phyloP scores from a whole-genome alignment of 176 grass and related monocot genomes.

The Lolium rigidum region DNA sequence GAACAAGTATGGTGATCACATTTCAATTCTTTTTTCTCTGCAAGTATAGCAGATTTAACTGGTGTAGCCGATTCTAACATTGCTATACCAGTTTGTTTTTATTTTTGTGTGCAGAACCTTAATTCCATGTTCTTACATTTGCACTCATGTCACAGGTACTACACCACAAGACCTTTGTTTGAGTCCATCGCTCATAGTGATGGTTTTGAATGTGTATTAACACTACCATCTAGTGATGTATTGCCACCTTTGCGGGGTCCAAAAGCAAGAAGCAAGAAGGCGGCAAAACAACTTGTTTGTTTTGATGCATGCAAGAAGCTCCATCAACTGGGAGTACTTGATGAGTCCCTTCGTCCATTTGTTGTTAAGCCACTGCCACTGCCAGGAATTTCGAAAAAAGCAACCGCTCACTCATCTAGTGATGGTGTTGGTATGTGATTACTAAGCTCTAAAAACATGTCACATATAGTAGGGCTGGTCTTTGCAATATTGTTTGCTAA shows the following conservation, averaged over 20 bases:
- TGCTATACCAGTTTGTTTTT: conserved; percentile 1
- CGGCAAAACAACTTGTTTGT: conserved; percentile 77
- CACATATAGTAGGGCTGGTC: not conserved
- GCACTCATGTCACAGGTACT: conserved; percentile 48
- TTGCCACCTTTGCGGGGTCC: conserved; percentile 65
- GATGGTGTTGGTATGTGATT: conserved; percentile 64
- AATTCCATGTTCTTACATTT: conserved; percentile 19
- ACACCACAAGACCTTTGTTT: conserved; percentile 59
- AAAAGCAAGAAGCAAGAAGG: conserved; percentile 60
- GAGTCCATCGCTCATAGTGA: conserved; percentile 45
- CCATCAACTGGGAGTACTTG: conserved; percentile 68
- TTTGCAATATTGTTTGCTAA: not conserved
- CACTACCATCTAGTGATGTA: conserved; percentile 66
- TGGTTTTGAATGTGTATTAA: conserved; percentile 64
- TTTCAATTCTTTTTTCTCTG: conserved; percentile 13
- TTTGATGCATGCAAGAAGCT: conserved; percentile 91
- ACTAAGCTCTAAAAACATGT: conserved; percentile 20
- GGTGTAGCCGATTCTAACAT: not conserved
- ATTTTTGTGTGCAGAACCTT: conserved; percentile 3
- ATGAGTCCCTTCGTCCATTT: conserved; percentile 63
- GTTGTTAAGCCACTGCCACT: conserved; percentile 33
- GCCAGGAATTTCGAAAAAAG: conserved; percentile 39
- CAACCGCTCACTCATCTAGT: conserved; percentile 25
- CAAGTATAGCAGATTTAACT: conserved; percentile 11
- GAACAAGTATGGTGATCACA: conserved; percentile 62